Base-by-base conservation (phyloP, 495 filamentous ascomycete genomes). In the Penicillium bialowiezense region DNA sequence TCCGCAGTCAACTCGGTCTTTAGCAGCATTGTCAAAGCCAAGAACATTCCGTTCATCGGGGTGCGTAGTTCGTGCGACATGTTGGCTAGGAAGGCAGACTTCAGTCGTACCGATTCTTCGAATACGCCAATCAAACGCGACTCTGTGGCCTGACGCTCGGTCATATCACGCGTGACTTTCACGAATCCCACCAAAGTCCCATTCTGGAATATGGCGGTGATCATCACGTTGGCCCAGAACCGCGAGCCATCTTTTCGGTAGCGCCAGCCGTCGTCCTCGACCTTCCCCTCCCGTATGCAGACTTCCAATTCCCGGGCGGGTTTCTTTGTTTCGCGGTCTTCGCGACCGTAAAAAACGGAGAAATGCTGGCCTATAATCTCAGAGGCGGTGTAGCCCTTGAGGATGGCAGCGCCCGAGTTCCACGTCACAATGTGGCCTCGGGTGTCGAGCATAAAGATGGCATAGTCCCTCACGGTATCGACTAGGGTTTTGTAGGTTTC, bases 61-160 rank as follows among this genome's bases (percentile, higher is more conserved):
- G 90, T 95, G 34, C 91, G 79, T 46, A 96, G 89, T 65, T 95
- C 91, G 65, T 95, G 90, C 18, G 83, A 88, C 89, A 95, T 95
- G 68, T 88, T 89, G 24, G 85, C 85, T 15, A 89, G 62, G 47
- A 88, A 89, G 21, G 84, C 81, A 17, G 75, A 81, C 55, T 87
- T 87, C 34, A 85, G 55, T 56, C 81, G 80, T 31, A 80, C 73
- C 14, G 82, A 76, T 58, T 87, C 83, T 55, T 87, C 82, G 59
- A 82, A 85, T 5, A 82, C 83, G 5, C 77, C 62, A 18, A 85
- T 78, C 33, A 86, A 64, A 3, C 76, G 71, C 2, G 72, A 63
- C 52, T 85, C 81, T 18, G 81, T 75, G 24, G 74, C 73, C 50
- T 79, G 79, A 34, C 81, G 71, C 64, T 85, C 83, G 1, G 81